Evolutionary conservation across 495 filamentous ascomycete genomes (phyloP).

Genomic region (Immersiella caudata): DNA sequence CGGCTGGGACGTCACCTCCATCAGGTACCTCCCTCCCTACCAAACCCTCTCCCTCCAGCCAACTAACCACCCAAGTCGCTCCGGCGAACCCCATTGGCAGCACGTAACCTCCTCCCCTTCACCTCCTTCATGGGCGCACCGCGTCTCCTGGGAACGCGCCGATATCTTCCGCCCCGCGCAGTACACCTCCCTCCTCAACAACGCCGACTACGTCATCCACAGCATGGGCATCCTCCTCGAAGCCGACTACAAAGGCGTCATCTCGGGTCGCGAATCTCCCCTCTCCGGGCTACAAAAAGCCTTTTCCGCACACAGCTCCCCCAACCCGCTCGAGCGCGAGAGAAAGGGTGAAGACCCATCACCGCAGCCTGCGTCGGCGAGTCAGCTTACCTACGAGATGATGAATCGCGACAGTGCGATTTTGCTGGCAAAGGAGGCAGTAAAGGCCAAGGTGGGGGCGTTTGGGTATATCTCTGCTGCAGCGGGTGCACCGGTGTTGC

Average conservation of each 20-base stretch:
- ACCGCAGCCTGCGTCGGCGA: slow-evolving; percentile 49
- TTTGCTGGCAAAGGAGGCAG: slow-evolving; percentile 80
- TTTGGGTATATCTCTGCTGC: slow-evolving; percentile 91
- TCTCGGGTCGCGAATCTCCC: slow-evolving; percentile 78
- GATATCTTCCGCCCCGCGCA: slow-evolving; percentile 81
- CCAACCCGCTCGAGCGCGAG: slow-evolving; percentile 64
- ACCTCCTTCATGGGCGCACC: slow-evolving; percentile 77
- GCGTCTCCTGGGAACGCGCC: slow-evolving; percentile 82
- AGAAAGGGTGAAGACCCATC: neutral
- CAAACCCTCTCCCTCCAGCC: neutral
- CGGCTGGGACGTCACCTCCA: slow-evolving; percentile 86
- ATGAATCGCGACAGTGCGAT: slow-evolving; percentile 94
- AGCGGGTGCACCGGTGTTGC: slow-evolving; percentile 79
- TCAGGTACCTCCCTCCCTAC: slow-evolving; percentile 61
- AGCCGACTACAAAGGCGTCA: slow-evolving; percentile 94
- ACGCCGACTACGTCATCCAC: slow-evolving; percentile 85
- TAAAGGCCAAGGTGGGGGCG: slow-evolving; percentile 59
- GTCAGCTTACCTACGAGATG: slow-evolving; percentile 91
- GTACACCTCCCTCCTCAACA: slow-evolving; percentile 71
- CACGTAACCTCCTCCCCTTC: slow-evolving; percentile 69
- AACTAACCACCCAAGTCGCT: slow-evolving; percentile 60
- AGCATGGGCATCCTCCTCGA: slow-evolving; percentile 95
- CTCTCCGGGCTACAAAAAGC: slow-evolving; percentile 73
- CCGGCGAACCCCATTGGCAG: slow-evolving; percentile 84
- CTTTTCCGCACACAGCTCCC: slow-evolving; percentile 55